These are phyloP conservation scores for Wickerhamiella qilinensis DNA, from an alignment of 805 yeast species.

Conservation along the genomic window DNA sequence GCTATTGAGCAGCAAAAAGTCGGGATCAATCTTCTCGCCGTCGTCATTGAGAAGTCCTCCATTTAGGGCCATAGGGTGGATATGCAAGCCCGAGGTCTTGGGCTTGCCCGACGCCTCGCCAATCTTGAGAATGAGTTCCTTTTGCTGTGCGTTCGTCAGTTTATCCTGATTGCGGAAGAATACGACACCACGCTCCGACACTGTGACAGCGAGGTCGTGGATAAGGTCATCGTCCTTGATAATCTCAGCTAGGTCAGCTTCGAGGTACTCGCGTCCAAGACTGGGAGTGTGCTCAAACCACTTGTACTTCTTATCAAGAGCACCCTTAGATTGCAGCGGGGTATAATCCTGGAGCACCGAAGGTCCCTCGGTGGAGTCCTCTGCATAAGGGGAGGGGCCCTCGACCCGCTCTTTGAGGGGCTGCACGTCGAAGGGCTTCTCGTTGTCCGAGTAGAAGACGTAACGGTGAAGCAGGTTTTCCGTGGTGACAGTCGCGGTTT, in stretches of 20 bases:
- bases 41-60: slow-evolving; percentile 16
- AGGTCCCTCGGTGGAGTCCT: slow-evolving; percentile 12
- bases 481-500: not conserved
- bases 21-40: slow-evolving; percentile 18
- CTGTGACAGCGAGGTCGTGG: slow-evolving; percentile 30
- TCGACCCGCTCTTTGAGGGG: not conserved
- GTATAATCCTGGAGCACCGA: slow-evolving; percentile 7
- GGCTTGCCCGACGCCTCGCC: slow-evolving; percentile 18
- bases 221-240: slow-evolving; percentile 17
- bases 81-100: slow-evolving; percentile 17
- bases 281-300: slow-evolving; percentile 18
- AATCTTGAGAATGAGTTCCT: slow-evolving; percentile 15
- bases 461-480: not conserved
- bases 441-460: not conserved
- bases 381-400: slow-evolving; percentile 19
- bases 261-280: slow-evolving; percentile 18
- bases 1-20: slow-evolving; percentile 16
- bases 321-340: slow-evolving; percentile 14
- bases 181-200: slow-evolving; percentile 36
- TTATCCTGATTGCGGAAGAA: slow-evolving; percentile 33
- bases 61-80: slow-evolving; percentile 19
- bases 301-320: slow-evolving; percentile 16
- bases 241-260: slow-evolving; percentile 16
- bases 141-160: slow-evolving; percentile 16
- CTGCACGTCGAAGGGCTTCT: not conserved